Evolutionary conservation across 345 rosid species (phyloP), one percentile per base, ranked within the genome.

Genomic region (Gossypium australe): DNA sequence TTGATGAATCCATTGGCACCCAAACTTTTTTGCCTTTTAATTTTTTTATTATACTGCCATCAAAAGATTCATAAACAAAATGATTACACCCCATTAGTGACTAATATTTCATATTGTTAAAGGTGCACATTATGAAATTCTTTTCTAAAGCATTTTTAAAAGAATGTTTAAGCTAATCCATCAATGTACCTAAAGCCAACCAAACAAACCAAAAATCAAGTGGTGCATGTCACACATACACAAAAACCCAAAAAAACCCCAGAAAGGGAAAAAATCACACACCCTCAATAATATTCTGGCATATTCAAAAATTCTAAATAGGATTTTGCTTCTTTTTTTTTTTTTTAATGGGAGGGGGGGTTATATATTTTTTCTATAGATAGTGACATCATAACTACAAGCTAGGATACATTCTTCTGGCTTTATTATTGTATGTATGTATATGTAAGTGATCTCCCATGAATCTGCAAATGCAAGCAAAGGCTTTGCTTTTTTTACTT

Each of bases 381-480:
- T 24, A 49, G 77, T 71, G 89, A 86, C 89, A 18, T 78, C 29
- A n/a, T 86, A 86, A 69, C 87, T 76, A 3, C 45, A 45, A 74
- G 74, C 24, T 62, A 3, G 43, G 74, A 78, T 83, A 80, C 84
- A 78, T 82, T 82, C 84, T 52, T 56, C 63, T 24, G 75, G 41
- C 25, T 8, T 45, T 24, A 10, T 72, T 58, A 2, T 57, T 22
- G 12, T 44, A 10, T 58, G 6, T 22, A 22, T 18, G 24, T 53
- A 55, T 44, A 52, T 44, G 56, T 44, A 27, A 73, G 41, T 55
- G 73, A 72, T 62, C 66, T 68, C 70, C 52, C 52, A 75, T 73
- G 81, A 84, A 82, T 73, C 84, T 84, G 86, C 66, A 66, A 77
- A 74, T 77, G 79, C 77, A 84, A 87, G 90, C 84, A 77, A 85